Percentiles rank a stretch among this genome's conserved stretches.
phyloP scores from a whole-genome alignment of 495 filamentous ascomycete species.

The Rhizodiscina lignyota region DNA sequence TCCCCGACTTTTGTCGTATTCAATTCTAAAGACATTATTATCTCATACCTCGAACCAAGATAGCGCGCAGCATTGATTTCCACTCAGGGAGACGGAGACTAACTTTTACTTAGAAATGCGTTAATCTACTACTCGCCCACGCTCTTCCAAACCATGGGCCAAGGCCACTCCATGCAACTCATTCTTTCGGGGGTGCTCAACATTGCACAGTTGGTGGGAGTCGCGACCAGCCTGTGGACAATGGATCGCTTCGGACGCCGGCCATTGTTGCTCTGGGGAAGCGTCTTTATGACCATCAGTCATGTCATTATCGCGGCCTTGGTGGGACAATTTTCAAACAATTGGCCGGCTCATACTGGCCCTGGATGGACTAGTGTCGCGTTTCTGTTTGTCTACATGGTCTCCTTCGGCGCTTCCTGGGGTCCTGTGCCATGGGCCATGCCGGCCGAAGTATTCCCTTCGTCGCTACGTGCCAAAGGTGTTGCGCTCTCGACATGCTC shows the following conservation, averaged over 20 bases:
- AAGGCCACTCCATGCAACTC: constrained; percentile 36
- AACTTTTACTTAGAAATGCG: too few relatives aligned
- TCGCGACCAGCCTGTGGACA: constrained; percentile 10
- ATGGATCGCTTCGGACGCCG: constrained; percentile 19
- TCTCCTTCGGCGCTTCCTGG: constrained; percentile 11
- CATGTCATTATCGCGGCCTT: constrained; percentile 18
- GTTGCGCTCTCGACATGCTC: constrained; percentile 25
- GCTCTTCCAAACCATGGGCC: constrained; percentile 40
- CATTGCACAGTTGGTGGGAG: constrained; percentile 27
- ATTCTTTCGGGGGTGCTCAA: constrained; percentile 44
- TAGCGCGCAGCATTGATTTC: too few relatives aligned
- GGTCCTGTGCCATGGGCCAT: constrained; percentile 13
- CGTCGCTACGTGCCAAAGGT: constrained; percentile 26
- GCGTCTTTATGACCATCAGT: constrained; percentile 13
- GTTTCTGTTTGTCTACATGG: constrained; percentile 15
- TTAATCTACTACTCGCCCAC: constrained; percentile 37
- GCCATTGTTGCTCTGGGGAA: constrained; percentile 13
- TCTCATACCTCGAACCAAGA: too few relatives aligned
- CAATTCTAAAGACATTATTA: too few relatives aligned
- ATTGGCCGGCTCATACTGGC: constrained; percentile 13
- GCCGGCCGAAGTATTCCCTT: constrained; percentile 14
- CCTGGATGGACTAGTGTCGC: constrained; percentile 17
- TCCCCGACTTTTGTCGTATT: too few relatives aligned
- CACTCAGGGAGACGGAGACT: too few relatives aligned
- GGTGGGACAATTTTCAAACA: constrained; percentile 12